Percentiles rank a stretch among this genome's conserved stretches.
These are phyloP conservation scores for Pseudogymnoascus sp. DNA, from an alignment of 2,329 filamentous ascomycete species.

Conservation along the genomic window DNA sequence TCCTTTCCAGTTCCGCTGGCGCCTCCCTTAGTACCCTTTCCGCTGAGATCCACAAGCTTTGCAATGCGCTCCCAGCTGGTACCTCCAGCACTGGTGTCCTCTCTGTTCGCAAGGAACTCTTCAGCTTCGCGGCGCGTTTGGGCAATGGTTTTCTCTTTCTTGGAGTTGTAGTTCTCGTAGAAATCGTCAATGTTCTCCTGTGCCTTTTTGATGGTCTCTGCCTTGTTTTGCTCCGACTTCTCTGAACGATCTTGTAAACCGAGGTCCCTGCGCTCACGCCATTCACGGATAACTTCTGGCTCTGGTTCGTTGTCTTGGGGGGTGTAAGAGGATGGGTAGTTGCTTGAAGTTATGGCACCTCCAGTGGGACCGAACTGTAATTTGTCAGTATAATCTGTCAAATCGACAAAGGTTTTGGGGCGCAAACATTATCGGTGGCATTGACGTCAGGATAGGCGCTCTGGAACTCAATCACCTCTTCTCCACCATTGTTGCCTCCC, in stretches of 20 bases:
- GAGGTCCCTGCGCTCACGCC: constrained; percentile 82
- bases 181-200: constrained; percentile 96
- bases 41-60: constrained; percentile 93
- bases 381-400: constrained; percentile 5
- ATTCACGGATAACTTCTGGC: constrained; percentile 79
- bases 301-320: constrained; percentile 62
- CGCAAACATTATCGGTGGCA: constrained; percentile 55
- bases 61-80: constrained; percentile 98
- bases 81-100: constrained; percentile 88
- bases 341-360: constrained; percentile 68
- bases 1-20: constrained; percentile 89
- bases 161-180: constrained; percentile 98
- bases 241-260: constrained; percentile 76
- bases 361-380: constrained; percentile 36
- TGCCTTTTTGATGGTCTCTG: constrained; percentile 78
- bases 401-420: not conserved
- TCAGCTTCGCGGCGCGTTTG: constrained; percentile 89
- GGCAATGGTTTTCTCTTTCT: constrained; percentile 86
- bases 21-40: constrained; percentile 81
- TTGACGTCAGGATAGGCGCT: constrained; percentile 80
- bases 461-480: constrained; percentile 54
- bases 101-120: constrained; percentile 77
- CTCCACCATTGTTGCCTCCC: constrained; percentile 42
- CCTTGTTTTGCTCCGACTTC: constrained; percentile 72
- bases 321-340: constrained; percentile 23